A percentile compares a stretch with the other conserved stretches of the same genome.
Evolutionary conservation across 306 rosid genomes (phyloP).

Genomic region (Ormosia emarginata): DNA sequence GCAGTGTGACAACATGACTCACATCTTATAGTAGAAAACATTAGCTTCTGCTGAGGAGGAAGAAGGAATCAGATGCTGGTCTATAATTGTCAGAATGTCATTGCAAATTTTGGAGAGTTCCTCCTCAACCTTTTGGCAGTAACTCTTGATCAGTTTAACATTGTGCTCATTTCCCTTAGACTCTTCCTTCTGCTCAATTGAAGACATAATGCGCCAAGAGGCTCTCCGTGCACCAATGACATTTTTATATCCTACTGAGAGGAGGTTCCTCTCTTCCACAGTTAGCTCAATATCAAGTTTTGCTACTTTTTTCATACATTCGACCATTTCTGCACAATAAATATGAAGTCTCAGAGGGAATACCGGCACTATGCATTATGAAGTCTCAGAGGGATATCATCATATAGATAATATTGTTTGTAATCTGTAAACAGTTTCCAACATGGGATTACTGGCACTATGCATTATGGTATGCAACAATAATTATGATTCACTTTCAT

Average conservation of each 20-base stretch:
- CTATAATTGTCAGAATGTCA: slow-evolving; percentile 83
- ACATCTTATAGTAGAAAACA: slow-evolving; percentile 97
- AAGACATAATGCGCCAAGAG: slow-evolving; percentile 98
- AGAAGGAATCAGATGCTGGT: slow-evolving; percentile 78
- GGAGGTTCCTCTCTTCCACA: slow-evolving; percentile 98
- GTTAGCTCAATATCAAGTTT: slow-evolving; percentile 89
- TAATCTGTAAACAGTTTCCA: not conserved
- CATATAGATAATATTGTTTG: not conserved
- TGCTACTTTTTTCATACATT: slow-evolving; percentile 87
- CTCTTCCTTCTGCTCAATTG: slow-evolving; percentile 98
- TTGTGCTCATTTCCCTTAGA: slow-evolving; percentile 86
- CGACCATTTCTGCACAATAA: slow-evolving; percentile 84
- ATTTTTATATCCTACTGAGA: slow-evolving; percentile 94
- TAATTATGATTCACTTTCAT: not conserved
- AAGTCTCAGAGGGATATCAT: slow-evolving; percentile 12
- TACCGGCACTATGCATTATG: no score
- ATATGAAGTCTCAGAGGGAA: slow-evolving; percentile 12
- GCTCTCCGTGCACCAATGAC: slow-evolving; percentile 97
- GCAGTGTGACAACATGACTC: slow-evolving; percentile 33
- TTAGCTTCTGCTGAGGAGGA: slow-evolving; percentile 85
- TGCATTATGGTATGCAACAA: not conserved
- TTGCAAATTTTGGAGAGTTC: slow-evolving; percentile 86
- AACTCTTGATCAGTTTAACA: slow-evolving; percentile 79
- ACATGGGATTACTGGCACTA: not conserved
- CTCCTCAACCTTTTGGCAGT: slow-evolving; percentile 94